Percentiles rank a stretch among this genome's conserved stretches.
Evolutionary conservation across 2,329 filamentous ascomycete genomes (phyloP).

Genomic region (Apiospora arundinis): DNA sequence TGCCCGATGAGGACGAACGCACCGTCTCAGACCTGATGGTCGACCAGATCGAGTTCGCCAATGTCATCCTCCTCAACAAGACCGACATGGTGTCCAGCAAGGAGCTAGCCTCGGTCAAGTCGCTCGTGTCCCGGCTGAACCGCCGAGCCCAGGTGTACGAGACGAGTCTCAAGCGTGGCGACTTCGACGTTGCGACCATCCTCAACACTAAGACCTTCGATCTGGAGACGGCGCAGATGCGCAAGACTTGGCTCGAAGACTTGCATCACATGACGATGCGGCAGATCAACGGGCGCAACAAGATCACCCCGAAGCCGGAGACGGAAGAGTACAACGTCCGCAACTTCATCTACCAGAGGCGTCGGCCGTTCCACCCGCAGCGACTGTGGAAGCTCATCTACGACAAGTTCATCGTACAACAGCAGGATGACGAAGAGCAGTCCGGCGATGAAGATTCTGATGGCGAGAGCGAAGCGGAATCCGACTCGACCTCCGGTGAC

Average conservation of each 20-base stretch:
- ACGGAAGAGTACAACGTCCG: conserved; percentile 76
- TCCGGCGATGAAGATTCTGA: conserved; percentile 40
- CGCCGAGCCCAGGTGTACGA: conserved; percentile 70
- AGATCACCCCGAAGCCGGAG: conserved; percentile 70
- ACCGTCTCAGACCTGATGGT: conserved; percentile 79
- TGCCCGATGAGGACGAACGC: conserved; percentile 73
- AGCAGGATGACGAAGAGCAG: conserved; percentile 43
- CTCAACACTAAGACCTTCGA: conserved; percentile 71
- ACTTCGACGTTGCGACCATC: conserved; percentile 64
- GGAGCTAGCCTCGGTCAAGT: conserved; percentile 44
- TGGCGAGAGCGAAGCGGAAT: conserved; percentile 34
- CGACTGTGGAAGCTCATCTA: conserved; percentile 53
- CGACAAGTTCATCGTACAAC: conserved; percentile 57
- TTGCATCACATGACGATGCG: conserved; percentile 71
- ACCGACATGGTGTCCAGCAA: conserved; percentile 59
- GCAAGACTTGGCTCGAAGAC: conserved; percentile 74
- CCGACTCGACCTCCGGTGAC: neutral
- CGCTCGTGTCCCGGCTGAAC: conserved; percentile 67
- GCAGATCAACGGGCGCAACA: conserved; percentile 58
- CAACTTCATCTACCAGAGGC: conserved; percentile 71
- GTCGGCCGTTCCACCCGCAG: conserved; percentile 59
- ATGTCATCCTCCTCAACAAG: conserved; percentile 76
- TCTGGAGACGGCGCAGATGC: conserved; percentile 67
- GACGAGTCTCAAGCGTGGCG: conserved; percentile 58
- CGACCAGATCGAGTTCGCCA: conserved; percentile 79